phyloP scores from a whole-genome alignment of 1,284 basidiomycete genomes.

The Tylopilus sp. region DNA sequence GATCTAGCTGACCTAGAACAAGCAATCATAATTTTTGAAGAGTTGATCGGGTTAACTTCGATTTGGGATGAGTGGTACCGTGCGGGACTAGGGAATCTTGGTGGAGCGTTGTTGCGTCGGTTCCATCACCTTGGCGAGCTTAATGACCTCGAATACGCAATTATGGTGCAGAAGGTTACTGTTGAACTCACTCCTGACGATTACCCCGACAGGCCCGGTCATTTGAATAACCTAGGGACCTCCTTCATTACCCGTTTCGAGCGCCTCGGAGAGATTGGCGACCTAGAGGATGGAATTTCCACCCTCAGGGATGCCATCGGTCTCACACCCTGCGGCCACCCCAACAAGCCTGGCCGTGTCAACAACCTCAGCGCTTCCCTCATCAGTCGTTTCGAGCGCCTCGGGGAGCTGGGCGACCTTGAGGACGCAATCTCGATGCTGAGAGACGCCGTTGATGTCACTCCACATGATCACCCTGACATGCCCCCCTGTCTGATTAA shows the following conservation, averaged over 20 bases:
- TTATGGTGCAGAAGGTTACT: too few relatives aligned
- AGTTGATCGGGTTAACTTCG: too few relatives aligned
- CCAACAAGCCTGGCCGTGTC: background rate
- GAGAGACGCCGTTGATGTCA: too few relatives aligned
- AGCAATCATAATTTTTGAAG: too few relatives aligned
- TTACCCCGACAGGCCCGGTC: background rate
- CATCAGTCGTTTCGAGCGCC: background rate
- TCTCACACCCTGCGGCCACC: background rate
- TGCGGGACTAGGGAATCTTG: background rate
- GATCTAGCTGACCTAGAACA: too few relatives aligned
- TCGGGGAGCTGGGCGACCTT: background rate
- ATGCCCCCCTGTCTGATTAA: too few relatives aligned
- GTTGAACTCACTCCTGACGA: background rate
- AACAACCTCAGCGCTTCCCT: background rate
- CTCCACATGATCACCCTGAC: background rate
- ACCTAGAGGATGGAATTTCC: background rate
- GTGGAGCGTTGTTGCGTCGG: background rate
- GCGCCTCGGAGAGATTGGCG: background rate
- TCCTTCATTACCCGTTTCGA: background rate
- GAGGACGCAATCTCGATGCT: background rate
- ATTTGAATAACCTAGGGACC: background rate
- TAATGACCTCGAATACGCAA: background rate
- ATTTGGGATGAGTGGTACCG: background rate
- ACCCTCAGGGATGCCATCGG: background rate
- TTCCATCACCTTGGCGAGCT: background rate